Percentiles rank a stretch among this genome's conserved stretches.
These are phyloP conservation scores for Russula sp. DNA, from an alignment of 768 basidiomycete species.

Conservation along the genomic window DNA sequence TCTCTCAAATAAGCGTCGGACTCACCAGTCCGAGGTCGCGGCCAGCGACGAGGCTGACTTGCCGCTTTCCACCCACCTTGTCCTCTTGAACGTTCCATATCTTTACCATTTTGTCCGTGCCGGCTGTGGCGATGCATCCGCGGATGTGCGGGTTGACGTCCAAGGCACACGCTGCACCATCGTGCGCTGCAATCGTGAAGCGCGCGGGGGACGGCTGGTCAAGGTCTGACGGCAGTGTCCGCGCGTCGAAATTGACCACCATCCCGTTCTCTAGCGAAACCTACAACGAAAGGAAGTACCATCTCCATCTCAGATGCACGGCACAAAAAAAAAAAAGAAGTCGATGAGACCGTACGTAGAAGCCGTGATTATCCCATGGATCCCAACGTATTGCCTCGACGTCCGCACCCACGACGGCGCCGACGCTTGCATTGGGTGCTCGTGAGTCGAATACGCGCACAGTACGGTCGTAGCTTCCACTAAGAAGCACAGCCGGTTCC, in stretches of 20 bases:
- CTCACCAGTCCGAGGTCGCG: constrained; percentile 87
- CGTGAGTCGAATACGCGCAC: constrained; percentile 93
- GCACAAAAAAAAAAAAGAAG: not conserved
- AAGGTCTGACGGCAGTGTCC: constrained; percentile 70
- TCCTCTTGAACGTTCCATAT: constrained; percentile 87
- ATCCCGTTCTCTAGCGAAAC: constrained; percentile 93
- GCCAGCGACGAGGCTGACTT: constrained; percentile 78
- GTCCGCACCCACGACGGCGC: constrained; percentile 83
- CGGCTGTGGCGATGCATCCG: constrained; percentile 91
- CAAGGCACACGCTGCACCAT: constrained; percentile 81
- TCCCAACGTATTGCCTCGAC: constrained; percentile 96
- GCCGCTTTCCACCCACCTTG: constrained; percentile 52
- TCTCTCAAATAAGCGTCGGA: constrained; percentile 12
- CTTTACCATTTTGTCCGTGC: constrained; percentile 92
- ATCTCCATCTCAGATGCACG: not conserved
- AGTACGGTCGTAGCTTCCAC: constrained; percentile 91
- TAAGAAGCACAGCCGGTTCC: constrained; percentile 85
- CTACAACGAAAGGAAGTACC: constrained; percentile 35
- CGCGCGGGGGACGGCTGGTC: constrained; percentile 58
- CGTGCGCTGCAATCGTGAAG: constrained; percentile 91
- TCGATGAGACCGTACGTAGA: constrained; percentile 58
- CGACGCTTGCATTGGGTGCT: constrained; percentile 73
- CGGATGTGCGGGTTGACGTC: constrained; percentile 88
- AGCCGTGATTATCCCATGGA: constrained; percentile 82
- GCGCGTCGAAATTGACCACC: constrained; percentile 87